These are phyloP conservation scores for Eucalyptus marginata DNA, from an alignment of 345 rosid species.

Conservation along the genomic window DNA sequence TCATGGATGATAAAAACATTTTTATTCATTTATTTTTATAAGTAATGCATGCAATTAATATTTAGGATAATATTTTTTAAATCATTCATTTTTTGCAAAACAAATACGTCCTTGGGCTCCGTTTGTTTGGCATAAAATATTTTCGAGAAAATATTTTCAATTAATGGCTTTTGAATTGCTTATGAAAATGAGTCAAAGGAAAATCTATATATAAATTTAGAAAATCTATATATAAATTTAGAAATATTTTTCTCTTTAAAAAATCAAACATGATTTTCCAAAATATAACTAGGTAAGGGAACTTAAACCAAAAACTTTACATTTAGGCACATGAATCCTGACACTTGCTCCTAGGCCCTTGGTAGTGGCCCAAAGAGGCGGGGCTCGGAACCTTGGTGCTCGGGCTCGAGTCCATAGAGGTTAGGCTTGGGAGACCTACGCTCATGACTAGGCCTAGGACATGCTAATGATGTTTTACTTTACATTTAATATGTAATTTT, in stretches of 20 bases:
- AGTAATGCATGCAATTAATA: accelerated
- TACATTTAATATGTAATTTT: not conserved
- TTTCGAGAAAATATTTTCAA: not conserved
- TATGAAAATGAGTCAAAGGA: not conserved
- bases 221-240: not conserved
- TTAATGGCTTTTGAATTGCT: not conserved
- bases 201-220: not conserved
- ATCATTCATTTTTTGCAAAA: too few species aligned
- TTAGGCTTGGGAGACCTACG: not conserved
- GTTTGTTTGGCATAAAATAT: not conserved
- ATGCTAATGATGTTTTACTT: not conserved
- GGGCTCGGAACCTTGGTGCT: not conserved
- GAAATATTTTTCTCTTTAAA: not conserved
- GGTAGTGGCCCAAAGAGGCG: not conserved
- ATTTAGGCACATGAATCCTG: not conserved
- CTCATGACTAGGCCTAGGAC: not conserved
- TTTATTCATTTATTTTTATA: too few species aligned
- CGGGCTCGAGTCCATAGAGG: not conserved
- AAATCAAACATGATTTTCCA: not conserved
- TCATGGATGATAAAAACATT: too few species aligned
- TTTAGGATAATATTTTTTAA: too few species aligned
- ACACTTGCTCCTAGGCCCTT: not conserved
- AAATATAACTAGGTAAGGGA: not conserved
- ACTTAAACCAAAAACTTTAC: not conserved
- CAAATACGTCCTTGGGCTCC: too few species aligned